Evolutionary conservation across 176 grass and related monocot genomes (phyloP).

Genomic region (Poa annua): DNA sequence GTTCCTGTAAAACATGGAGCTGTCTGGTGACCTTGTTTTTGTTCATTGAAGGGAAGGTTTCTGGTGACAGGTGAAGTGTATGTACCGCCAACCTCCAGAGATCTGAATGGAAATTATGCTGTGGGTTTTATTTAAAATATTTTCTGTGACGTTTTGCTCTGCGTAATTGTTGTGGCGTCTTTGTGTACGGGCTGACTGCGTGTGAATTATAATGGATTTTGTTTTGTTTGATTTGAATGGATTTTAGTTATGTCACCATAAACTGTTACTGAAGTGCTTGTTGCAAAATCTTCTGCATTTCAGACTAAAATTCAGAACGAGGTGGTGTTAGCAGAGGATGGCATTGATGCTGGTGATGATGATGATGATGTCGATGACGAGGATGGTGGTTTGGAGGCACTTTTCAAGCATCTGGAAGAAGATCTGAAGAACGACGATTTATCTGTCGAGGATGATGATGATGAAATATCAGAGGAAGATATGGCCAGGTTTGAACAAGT

Average conservation of each 20-base stretch:
- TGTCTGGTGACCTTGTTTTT: not conserved
- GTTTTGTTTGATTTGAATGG: too few species aligned
- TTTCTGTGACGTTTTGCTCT: not conserved
- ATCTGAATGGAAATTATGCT: not conserved
- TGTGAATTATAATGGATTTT: not conserved
- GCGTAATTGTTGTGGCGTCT: not conserved
- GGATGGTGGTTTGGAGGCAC: slow-evolving; percentile 65
- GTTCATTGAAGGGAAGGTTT: not conserved
- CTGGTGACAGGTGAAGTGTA: not conserved
- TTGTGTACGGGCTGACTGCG: not conserved
- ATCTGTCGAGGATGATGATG: slow-evolving; percentile 55
- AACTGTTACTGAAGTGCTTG: not conserved
- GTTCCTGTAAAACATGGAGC: not conserved
- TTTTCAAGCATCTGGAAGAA: slow-evolving; percentile 86
- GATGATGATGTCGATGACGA: slow-evolving; percentile 46
- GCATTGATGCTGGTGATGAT: not conserved
- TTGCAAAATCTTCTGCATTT: not conserved
- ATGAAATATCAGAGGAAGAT: slow-evolving; percentile 90
- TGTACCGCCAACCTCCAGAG: not conserved
- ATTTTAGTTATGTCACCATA: not conserved
- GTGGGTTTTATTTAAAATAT: not conserved
- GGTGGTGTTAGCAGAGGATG: slow-evolving; percentile 41
- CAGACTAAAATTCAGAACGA: slow-evolving; percentile 53
- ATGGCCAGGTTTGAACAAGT: slow-evolving; percentile 75
- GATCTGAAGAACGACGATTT: slow-evolving; percentile 74